These are phyloP conservation scores for Capsella bursapastoris DNA, from an alignment of 345 rosid genomes.

Conservation along the genomic window DNA sequence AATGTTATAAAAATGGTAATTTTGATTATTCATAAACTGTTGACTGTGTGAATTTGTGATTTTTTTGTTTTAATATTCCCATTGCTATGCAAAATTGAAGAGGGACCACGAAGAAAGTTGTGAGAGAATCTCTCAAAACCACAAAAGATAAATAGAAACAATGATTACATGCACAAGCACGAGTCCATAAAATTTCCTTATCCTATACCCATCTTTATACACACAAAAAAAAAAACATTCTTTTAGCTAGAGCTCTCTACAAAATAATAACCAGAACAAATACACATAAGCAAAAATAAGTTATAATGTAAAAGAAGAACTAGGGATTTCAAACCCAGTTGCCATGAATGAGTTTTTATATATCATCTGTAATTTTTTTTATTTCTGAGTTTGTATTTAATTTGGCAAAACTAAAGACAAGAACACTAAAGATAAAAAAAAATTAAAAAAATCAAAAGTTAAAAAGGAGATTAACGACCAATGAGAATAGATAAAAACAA, in stretches of 20 bases:
- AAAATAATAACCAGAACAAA: background rate
- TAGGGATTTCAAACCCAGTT: too few relatives aligned
- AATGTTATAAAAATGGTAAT: background rate
- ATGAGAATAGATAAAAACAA: conserved; percentile 12
- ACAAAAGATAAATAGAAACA: conserved; percentile 32
- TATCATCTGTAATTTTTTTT: background rate
- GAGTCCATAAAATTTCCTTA: conserved; percentile 38
- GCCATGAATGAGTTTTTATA: background rate
- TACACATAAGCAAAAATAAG: background rate
- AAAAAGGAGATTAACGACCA: conserved; percentile 4
- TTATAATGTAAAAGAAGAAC: background rate
- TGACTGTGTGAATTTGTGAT: background rate
- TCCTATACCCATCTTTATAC: conserved; percentile 30
- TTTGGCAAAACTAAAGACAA: background rate
- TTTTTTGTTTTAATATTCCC: conserved; percentile 7
- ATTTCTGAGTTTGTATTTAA: background rate
- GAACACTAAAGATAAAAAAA: background rate
- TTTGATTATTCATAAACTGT: background rate
- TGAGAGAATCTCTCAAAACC: conserved; percentile 25
- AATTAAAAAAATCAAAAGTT: background rate
- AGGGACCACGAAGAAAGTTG: conserved; percentile 27
- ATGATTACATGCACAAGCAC: conserved; percentile 50
- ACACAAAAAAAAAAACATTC: conserved; percentile 4
- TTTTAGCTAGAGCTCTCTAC: background rate
- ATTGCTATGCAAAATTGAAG: background rate